Base-by-base conservation (phyloP, 805 yeast genomes). In the Lachancea waltii region DNA sequence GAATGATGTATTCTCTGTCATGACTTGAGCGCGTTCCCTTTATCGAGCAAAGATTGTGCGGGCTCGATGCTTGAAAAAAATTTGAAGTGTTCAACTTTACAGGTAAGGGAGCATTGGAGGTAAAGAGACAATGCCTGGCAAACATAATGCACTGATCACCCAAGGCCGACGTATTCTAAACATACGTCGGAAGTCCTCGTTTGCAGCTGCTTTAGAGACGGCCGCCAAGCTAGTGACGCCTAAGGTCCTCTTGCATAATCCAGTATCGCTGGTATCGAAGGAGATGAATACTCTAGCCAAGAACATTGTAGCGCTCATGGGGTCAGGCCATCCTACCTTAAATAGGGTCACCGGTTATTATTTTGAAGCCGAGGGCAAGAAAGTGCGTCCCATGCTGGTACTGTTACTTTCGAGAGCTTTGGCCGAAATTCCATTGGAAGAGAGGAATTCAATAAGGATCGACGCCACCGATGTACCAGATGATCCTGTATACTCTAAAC, bases 351-450 rank as follows among this genome's bases (percentile, higher is more conserved):
- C 95, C n/a, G 77, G 86, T 24, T 92, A 92, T 65, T 92, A 92
- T 64, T 92, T 92, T 51, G 95, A 89, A 62, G 85, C 92, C 14
- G 95, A 90, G 56, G 97, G 98, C 5, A 92, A 92, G 62, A 94
- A 89, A 56, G 86, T 92, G 14, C 72, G 98, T 42, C 98, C 98
- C 1, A 65, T 92, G 47, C 75, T 92, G 43, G 97, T 92, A 9
- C 67, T 92, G 41, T 65, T 92, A 34, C 67, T 92, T 37, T 77
- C 94, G 24, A 82, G 86, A 53, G 92, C 96, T 3, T 68, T 90
- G 39, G 72, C 81, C 44, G 69, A 72, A 43, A 85, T 89, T 29
- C 96, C 97, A 2, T 45, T 68, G 11, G 71, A 69, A 19, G 68
- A 85, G 56, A 69, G 96, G 51, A 73, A 75, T 41, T 66, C 90